Evolutionary conservation across 768 basidiomycete genomes (phyloP).

Genomic region (Thelephora ganbajun): DNA sequence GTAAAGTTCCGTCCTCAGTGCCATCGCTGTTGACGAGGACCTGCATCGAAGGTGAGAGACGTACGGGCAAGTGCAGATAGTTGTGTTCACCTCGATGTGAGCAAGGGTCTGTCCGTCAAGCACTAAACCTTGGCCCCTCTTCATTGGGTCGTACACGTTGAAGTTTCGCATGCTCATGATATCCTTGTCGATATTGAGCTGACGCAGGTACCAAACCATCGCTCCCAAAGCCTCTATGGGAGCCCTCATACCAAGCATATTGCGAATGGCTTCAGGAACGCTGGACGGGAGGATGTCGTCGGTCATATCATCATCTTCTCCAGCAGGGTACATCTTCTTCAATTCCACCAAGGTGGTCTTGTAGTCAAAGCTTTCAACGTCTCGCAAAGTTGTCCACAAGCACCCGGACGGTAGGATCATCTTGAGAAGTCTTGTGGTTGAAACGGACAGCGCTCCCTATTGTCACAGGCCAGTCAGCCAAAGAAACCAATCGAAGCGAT

Average conservation of each 20-base stretch:
- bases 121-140: constrained; percentile 68
- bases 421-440: constrained; percentile 74
- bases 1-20: constrained; percentile 77
- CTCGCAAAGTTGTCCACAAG: constrained; percentile 78
- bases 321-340: constrained; percentile 44
- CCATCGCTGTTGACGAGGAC: constrained; percentile 89
- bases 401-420: constrained; percentile 66
- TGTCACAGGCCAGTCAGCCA: not conserved
- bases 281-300: constrained; percentile 23
- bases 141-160: constrained; percentile 94
- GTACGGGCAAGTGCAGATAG: not conserved
- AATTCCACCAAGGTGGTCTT: constrained; percentile 58
- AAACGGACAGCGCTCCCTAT: constrained; percentile 76
- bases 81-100: constrained; percentile 67
- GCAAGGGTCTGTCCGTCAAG: constrained; percentile 92
- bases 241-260: constrained; percentile 46
- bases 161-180: constrained; percentile 94
- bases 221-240: constrained; percentile 82
- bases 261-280: constrained; percentile 61
- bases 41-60: constrained; percentile 19
- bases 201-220: constrained; percentile 90
- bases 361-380: constrained; percentile 72
- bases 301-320: constrained; percentile 28
- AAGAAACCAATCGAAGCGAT: not conserved
- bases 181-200: constrained; percentile 92